These are phyloP conservation scores for Candida corydali DNA, from an alignment of 805 yeast species.

Conservation along the genomic window DNA sequence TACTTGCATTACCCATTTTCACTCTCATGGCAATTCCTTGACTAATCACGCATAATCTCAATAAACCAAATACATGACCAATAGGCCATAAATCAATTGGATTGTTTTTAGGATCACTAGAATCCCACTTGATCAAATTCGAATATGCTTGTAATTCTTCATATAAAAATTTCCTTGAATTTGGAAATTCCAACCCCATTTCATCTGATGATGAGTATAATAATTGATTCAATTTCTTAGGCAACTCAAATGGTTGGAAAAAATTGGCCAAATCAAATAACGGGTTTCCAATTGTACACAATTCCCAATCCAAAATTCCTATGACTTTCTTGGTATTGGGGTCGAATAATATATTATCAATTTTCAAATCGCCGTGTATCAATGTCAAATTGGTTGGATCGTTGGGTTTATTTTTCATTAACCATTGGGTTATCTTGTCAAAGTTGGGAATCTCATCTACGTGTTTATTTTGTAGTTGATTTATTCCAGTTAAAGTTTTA, in stretches of 20 bases:
- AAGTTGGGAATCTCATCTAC: conserved; percentile 50
- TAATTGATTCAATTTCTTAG: conserved; percentile 31
- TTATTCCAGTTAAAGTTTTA: conserved; percentile 42
- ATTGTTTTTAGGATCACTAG: conserved; percentile 34
- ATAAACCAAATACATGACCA: conserved; percentile 53
- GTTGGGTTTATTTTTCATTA: conserved; percentile 40
- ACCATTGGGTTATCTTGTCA: conserved; percentile 37
- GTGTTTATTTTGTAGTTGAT: conserved; percentile 28
- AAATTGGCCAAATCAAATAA: conserved; percentile 58
- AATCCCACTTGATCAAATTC: conserved; percentile 24
- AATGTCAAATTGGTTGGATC: conserved; percentile 43
- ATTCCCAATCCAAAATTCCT: conserved; percentile 64
- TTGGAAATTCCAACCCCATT: conserved; percentile 31
- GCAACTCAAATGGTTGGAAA: conserved; percentile 50
- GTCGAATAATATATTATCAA: conserved; percentile 60
- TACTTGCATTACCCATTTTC: conserved; percentile 49
- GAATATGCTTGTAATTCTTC: conserved; percentile 25
- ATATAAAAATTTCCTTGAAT: conserved; percentile 16
- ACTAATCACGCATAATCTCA: conserved; percentile 51
- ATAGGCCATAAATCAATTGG: conserved; percentile 45
- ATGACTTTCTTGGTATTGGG: conserved; percentile 46
- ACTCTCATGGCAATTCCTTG: conserved; percentile 61
- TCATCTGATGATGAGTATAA: conserved; percentile 24
- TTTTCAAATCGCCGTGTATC: conserved; percentile 63
- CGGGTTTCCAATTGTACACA: conserved; percentile 64